phyloP scores from a whole-genome alignment of 2,329 filamentous ascomycete species.

The Fusarium humuli region DNA sequence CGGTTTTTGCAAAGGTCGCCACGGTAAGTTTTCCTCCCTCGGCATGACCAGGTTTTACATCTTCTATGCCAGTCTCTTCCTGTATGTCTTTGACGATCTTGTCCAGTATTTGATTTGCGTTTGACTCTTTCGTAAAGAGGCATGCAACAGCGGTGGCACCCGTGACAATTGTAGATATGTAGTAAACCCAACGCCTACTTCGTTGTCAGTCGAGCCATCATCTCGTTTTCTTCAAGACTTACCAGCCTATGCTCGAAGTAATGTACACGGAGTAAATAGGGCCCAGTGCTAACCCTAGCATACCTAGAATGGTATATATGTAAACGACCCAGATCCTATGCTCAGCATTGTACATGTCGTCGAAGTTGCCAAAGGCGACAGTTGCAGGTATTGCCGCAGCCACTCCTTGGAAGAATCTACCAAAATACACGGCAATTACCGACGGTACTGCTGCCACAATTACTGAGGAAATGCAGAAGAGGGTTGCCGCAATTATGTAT shows the following conservation, averaged over 20 bases:
- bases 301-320: slow-evolving; percentile 7
- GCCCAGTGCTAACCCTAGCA: not conserved
- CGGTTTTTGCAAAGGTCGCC: not conserved
- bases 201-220: not conserved
- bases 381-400: slow-evolving; percentile 10
- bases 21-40: not conserved
- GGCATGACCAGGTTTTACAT: not conserved
- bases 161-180: slow-evolving; percentile 3
- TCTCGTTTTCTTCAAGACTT: fast-evolving
- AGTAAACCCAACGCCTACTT: slow-evolving; percentile 17
- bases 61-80: slow-evolving; percentile 3
- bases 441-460: slow-evolving; percentile 6
- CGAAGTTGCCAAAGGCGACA: slow-evolving; percentile 8
- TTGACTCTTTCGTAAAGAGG: slow-evolving; percentile 14
- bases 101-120: slow-evolving; percentile 6
- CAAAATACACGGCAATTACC: not conserved
- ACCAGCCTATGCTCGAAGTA: slow-evolving; percentile 15
- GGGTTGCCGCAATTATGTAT: slow-evolving; percentile 1
- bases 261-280: slow-evolving; percentile 12
- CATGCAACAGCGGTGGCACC: slow-evolving; percentile 1
- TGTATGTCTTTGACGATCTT: not conserved
- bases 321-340: slow-evolving; percentile 24
- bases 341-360: slow-evolving; percentile 13
- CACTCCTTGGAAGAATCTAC: not conserved
- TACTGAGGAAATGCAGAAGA: not conserved